Percentiles rank a stretch among this genome's conserved stretches.
Conservation (phyloP, 2,329 filamentous ascomycete genomes). For the Blastomyces parvus region DNA sequence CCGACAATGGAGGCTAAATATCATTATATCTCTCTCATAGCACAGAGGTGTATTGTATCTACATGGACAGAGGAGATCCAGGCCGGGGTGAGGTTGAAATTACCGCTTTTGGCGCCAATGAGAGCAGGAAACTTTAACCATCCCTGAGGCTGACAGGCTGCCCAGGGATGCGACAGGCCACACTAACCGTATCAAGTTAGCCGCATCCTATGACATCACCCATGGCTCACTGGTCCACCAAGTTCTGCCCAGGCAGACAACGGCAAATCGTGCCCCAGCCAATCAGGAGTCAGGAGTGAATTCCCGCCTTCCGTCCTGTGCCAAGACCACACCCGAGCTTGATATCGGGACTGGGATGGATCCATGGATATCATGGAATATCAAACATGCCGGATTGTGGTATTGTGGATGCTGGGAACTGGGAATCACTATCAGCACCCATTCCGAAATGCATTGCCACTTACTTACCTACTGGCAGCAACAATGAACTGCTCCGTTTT, state of each 20-base stretch:
- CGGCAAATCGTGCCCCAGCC: background rate
- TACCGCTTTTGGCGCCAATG: no score
- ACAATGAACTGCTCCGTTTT: background rate
- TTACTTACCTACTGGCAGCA: background rate
- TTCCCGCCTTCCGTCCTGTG: slow-evolving; percentile 4
- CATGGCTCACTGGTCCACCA: background rate
- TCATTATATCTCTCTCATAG: background rate
- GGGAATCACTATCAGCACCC: background rate
- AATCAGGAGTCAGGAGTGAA: slow-evolving; percentile 6
- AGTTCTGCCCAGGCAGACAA: background rate
- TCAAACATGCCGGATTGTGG: background rate
- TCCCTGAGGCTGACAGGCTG: no score
- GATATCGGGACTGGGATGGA: no score
- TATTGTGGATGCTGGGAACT: background rate
- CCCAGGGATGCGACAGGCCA: no score
- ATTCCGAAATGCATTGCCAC: background rate
- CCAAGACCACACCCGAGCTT: no score
- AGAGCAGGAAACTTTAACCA: no score
- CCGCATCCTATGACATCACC: no score
- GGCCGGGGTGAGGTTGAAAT: no score
- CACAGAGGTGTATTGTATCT: no score
- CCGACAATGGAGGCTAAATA: background rate
- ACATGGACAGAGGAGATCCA: no score
- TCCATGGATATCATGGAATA: no score
- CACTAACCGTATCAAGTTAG: no score